A percentile compares a stretch with the other conserved stretches of the same genome.
These are phyloP conservation scores for Neoscytalidium dimidiatum DNA, from an alignment of 2,329 filamentous ascomycete species.

Conservation along the genomic window DNA sequence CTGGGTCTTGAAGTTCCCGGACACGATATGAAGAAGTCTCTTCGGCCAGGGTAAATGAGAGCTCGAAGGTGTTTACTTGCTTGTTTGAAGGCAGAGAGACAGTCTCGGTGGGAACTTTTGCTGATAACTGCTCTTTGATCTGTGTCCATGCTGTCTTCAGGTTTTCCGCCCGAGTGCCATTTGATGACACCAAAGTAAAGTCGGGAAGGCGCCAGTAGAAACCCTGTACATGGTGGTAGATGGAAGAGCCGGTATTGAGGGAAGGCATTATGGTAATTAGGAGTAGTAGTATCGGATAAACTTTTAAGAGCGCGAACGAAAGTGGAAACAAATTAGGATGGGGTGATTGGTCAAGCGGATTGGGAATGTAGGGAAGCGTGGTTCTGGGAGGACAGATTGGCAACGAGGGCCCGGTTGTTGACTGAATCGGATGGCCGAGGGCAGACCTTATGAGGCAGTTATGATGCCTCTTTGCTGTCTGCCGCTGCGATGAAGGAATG, in stretches of 20 bases:
- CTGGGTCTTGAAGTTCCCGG: neutral
- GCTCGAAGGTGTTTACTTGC: neutral
- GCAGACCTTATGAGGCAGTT: neutral
- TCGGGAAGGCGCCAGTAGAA: conserved; percentile 31
- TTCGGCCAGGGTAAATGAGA: neutral
- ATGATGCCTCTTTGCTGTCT: neutral
- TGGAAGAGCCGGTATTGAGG: conserved; percentile 32
- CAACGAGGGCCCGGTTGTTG: neutral
- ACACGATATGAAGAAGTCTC: neutral
- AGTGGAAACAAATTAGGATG: neutral
- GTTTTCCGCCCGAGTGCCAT: conserved; percentile 22
- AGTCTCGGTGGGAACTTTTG: neutral
- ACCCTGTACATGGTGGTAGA: conserved; percentile 32
- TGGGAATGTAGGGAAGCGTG: neutral
- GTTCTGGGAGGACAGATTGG: neutral
- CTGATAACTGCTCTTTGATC: neutral
- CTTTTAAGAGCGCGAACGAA: neutral
- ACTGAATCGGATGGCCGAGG: neutral
- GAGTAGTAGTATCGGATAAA: neutral
- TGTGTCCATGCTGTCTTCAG: neutral
- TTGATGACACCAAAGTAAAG: conserved; percentile 29
- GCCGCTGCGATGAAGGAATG: neutral
- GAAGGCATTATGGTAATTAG: conserved; percentile 27
- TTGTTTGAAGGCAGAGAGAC: neutral
- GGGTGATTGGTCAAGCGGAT: neutral